These are phyloP conservation scores for Microcos paniculata DNA, from an alignment of 345 rosid species.

Conservation along the genomic window DNA sequence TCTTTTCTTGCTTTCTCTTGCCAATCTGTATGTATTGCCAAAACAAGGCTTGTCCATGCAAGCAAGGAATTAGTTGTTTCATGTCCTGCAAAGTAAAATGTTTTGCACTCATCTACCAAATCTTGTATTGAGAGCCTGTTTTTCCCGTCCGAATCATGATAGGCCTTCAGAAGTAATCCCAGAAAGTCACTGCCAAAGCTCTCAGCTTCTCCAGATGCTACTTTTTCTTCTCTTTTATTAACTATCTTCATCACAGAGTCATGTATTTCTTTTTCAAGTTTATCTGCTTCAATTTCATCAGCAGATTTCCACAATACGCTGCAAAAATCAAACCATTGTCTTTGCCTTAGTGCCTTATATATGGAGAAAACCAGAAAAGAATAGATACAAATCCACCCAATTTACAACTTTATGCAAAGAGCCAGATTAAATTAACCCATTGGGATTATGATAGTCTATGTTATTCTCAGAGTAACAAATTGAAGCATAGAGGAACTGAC, in stretches of 20 bases:
- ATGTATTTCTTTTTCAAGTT: slow-evolving; percentile 16
- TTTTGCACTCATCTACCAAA: slow-evolving; percentile 41
- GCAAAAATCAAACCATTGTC: not conserved
- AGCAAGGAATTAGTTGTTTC: slow-evolving; percentile 38
- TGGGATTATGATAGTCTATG: too few species aligned
- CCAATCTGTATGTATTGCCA: slow-evolving; percentile 41
- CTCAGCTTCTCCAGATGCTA: not conserved
- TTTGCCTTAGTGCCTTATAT: too few species aligned
- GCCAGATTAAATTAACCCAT: too few species aligned
- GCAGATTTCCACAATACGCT: slow-evolving; percentile 22
- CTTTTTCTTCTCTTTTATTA: slow-evolving; percentile 28
- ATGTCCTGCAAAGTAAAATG: slow-evolving; percentile 39
- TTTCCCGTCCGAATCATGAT: slow-evolving; percentile 24
- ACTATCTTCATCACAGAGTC: slow-evolving; percentile 20
- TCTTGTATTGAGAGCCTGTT: slow-evolving; percentile 33
- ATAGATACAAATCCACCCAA: not conserved
- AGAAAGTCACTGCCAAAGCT: slow-evolving; percentile 27
- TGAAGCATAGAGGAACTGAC: slow-evolving; percentile 4
- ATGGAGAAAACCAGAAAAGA: not conserved
- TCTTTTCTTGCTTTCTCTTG: slow-evolving; percentile 42
- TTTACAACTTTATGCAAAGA: not conserved
- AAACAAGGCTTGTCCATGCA: slow-evolving; percentile 38
- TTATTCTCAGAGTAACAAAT: too few species aligned
- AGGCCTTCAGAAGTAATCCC: slow-evolving; percentile 27
- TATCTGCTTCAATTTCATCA: slow-evolving; percentile 23